Percentiles rank a stretch among this genome's conserved stretches.
Evolutionary conservation across 1,284 basidiomycete species (phyloP).

Genomic region (Trametes hirsuta): DNA sequence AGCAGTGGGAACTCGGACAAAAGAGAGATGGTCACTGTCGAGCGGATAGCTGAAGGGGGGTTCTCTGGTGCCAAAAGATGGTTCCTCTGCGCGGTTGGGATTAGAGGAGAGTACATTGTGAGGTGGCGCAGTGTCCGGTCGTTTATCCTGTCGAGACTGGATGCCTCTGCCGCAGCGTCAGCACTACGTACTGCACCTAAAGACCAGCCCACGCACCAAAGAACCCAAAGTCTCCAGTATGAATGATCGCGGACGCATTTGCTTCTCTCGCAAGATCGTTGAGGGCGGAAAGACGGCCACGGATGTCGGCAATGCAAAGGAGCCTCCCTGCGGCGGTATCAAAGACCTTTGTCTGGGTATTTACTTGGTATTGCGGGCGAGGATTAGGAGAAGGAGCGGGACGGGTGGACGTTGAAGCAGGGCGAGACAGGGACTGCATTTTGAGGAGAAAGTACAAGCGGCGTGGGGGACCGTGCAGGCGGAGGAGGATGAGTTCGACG

Average conservation of each 20-base stretch:
- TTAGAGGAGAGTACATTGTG: constrained; percentile 97
- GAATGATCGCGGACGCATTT: constrained; percentile 93
- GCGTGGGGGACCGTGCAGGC: background rate
- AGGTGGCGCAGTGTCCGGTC: constrained; percentile 96
- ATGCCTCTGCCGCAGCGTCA: constrained; percentile 55
- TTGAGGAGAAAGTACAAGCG: constrained; percentile 21
- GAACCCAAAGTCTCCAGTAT: constrained; percentile 99
- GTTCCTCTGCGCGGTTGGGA: constrained; percentile 80
- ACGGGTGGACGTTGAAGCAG: constrained; percentile 61
- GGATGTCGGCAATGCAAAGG: constrained; percentile 95
- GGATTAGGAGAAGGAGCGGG: constrained; percentile 58
- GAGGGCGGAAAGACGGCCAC: constrained; percentile 84
- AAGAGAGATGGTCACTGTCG: constrained; percentile 68
- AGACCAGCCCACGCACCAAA: constrained; percentile 62
- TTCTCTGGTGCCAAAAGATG: constrained; percentile 77
- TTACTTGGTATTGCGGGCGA: constrained; percentile 55
- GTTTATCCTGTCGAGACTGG: constrained; percentile 87
- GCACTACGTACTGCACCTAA: background rate
- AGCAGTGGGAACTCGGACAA: constrained; percentile 96
- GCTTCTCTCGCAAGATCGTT: constrained; percentile 91
- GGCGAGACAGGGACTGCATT: constrained; percentile 50
- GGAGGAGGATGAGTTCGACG: background rate
- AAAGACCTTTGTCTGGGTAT: constrained; percentile 78
- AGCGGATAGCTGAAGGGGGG: constrained; percentile 60
- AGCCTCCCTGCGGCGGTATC: constrained; percentile 84